Percentiles rank a stretch among this genome's conserved stretches.
Evolutionary conservation across 768 basidiomycete genomes (phyloP).

Genomic region (Phanerochaete sordida): DNA sequence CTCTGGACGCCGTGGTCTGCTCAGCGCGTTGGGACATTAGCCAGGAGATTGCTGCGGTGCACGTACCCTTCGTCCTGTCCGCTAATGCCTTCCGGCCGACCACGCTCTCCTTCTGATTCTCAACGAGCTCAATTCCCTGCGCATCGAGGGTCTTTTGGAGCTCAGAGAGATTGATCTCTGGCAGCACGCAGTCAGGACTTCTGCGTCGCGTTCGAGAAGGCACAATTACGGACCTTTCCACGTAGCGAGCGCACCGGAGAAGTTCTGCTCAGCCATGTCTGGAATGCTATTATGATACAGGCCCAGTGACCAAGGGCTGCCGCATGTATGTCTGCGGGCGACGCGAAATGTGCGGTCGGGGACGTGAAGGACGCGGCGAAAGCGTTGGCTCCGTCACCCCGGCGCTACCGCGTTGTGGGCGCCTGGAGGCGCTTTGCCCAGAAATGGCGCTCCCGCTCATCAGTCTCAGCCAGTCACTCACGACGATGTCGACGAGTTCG

Average conservation of each 20-base stretch:
- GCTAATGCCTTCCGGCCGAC: slow-evolving; percentile 91
- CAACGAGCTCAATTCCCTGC: slow-evolving; percentile 93
- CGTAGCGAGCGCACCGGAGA: slow-evolving; percentile 86
- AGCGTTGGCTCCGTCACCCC: not conserved
- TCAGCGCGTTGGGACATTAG: not conserved
- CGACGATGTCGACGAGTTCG: not conserved
- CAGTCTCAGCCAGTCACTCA: not conserved
- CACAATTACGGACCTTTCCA: slow-evolving; percentile 75
- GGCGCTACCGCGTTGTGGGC: slow-evolving; percentile 1
- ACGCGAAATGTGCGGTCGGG: not conserved
- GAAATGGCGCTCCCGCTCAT: not conserved
- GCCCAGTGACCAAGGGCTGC: not conserved
- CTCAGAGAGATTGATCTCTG: slow-evolving; percentile 85
- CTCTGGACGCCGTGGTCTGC: slow-evolving; percentile 44
- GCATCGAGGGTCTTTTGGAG: slow-evolving; percentile 90
- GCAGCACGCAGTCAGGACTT: not conserved
- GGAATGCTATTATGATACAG: not conserved
- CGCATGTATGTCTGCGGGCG: not conserved
- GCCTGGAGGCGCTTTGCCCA: not conserved
- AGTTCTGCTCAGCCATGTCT: slow-evolving; percentile 65
- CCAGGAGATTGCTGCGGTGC: not conserved
- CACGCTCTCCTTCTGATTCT: slow-evolving; percentile 97
- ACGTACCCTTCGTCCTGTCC: slow-evolving; percentile 93
- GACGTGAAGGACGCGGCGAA: not conserved
- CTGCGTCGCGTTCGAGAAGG: not conserved